Conservation (phyloP, 2,329 filamentous ascomycete genomes). For the Dothidotthia symphoricarpi region DNA sequence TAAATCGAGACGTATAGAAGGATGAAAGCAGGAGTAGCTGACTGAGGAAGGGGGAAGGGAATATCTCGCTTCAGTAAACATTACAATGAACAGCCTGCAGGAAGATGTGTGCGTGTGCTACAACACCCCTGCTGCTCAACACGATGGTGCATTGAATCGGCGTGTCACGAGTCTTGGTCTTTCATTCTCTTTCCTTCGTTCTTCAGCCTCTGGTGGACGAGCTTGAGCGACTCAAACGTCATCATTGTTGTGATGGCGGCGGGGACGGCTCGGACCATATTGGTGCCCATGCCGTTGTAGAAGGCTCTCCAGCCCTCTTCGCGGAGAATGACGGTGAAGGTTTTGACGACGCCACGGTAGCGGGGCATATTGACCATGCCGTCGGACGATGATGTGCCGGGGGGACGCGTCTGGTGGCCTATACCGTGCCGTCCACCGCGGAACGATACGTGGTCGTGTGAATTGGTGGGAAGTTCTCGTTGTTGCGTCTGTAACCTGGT, state of each 20-base stretch:
- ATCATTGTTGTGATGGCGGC: constrained; percentile 97
- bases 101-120: too few species aligned
- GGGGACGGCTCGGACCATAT: constrained; percentile 93
- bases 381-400: constrained; percentile 53
- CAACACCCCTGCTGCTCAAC: too few species aligned
- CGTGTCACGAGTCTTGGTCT: constrained; percentile 11
- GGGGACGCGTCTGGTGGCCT: constrained; percentile 46
- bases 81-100: too few species aligned
- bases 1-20: too few species aligned
- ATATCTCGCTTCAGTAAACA: too few species aligned
- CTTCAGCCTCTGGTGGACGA: constrained; percentile 53
- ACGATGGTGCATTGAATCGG: too few species aligned
- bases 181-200: constrained; percentile 48
- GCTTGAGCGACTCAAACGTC: constrained; percentile 79
- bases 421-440: constrained; percentile 34
- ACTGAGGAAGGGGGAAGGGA: too few species aligned
- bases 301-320: constrained; percentile 97
- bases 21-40: too few species aligned
- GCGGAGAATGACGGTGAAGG: constrained; percentile 76
- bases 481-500: constrained; percentile 93
- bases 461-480: constrained; percentile 55
- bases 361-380: constrained; percentile 55
- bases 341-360: constrained; percentile 78
- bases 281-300: constrained; percentile 95
- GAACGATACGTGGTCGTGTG: constrained; percentile 53